Percentiles rank a stretch among this genome's conserved stretches.
Evolutionary conservation across 495 filamentous ascomycete genomes (phyloP).

Genomic region (Hypoxylon lienhwacheense): DNA sequence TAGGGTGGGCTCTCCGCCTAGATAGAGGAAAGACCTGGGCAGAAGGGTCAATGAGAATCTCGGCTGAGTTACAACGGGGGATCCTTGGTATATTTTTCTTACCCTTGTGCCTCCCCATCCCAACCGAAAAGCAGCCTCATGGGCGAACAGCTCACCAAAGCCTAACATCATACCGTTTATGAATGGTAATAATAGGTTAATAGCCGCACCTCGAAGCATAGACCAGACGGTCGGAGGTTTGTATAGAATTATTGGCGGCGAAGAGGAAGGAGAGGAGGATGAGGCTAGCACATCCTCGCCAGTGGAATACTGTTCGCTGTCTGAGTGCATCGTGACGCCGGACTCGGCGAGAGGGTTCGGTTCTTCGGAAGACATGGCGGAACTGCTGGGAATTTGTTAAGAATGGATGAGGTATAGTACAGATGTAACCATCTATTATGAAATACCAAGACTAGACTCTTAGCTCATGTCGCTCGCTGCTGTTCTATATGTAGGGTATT

Average conservation of each 20-base stretch:
- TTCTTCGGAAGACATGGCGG: conserved; percentile 51
- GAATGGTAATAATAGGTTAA: conserved; percentile 93
- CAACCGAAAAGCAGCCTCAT: conserved; percentile 88
- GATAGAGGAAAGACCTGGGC: conserved; percentile 54
- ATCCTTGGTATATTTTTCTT: conserved; percentile 31
- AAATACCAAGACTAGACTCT: no score
- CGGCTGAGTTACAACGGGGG: not conserved
- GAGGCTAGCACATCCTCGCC: conserved; percentile 64
- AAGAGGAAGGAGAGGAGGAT: conserved; percentile 65
- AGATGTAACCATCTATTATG: not conserved
- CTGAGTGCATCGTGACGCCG: conserved; percentile 80
- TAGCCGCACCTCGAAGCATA: conserved; percentile 82
- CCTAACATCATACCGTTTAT: conserved; percentile 98
- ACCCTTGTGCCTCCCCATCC: conserved; percentile 96
- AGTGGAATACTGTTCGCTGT: conserved; percentile 86
- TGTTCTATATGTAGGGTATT: no score
- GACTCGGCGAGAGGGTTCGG: conserved; percentile 72
- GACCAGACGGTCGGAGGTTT: conserved; percentile 83
- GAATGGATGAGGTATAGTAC: conserved; percentile 13
- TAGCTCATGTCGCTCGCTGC: conserved; percentile 1
- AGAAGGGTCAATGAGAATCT: not conserved
- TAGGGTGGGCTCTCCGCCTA: conserved; percentile 47
- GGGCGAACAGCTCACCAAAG: conserved; percentile 93
- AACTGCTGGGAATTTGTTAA: conserved; percentile 23
- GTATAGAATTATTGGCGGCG: conserved; percentile 84